Percentiles rank a stretch among this genome's conserved stretches.
Evolutionary conservation across 2,329 filamentous ascomycete species (phyloP).

Genomic region (Lecanicillium sp.): DNA sequence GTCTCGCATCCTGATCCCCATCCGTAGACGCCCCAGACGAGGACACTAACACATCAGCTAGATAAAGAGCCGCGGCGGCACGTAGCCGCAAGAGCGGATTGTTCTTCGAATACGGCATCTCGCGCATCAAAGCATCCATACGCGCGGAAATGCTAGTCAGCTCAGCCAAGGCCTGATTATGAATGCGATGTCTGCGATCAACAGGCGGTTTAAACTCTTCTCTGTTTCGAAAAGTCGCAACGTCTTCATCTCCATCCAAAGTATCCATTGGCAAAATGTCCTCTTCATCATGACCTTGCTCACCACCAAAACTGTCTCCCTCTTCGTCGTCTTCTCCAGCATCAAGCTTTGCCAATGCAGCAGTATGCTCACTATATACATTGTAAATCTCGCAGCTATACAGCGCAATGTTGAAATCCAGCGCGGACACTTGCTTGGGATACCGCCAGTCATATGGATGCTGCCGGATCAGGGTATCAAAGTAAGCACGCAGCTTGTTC

Average conservation of each 20-base stretch:
- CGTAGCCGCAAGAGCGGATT: conserved; percentile 59
- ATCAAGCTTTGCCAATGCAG: conserved; percentile 30
- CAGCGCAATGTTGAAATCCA: conserved; percentile 76
- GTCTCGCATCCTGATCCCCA: conserved; percentile 19
- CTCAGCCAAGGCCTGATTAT: conserved; percentile 43
- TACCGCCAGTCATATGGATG: conserved; percentile 60
- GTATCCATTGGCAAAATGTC: conserved; percentile 2
- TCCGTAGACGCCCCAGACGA: conserved; percentile 21
- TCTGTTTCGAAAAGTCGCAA: too few relatives aligned
- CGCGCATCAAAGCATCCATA: conserved; percentile 64
- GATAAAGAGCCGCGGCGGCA: conserved; percentile 67
- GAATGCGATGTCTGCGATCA: conserved; percentile 28
- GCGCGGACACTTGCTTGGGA: conserved; percentile 51
- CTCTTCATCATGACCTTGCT: conserved; percentile 19
- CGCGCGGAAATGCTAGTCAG: conserved; percentile 56
- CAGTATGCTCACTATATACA: conserved; percentile 50
- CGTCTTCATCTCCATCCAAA: conserved; percentile 12
- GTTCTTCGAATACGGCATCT: conserved; percentile 62
- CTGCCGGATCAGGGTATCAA: conserved; percentile 69
- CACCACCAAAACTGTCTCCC: too few relatives aligned
- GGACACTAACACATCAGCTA: conserved; percentile 57
- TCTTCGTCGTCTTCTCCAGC: conserved; percentile 19
- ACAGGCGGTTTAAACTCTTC: too few relatives aligned
- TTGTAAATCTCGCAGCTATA: conserved; percentile 76
- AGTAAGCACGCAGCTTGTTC: conserved; percentile 48